Conservation (phyloP, 78 protist species). For the Bigelowiella natans region DNA sequence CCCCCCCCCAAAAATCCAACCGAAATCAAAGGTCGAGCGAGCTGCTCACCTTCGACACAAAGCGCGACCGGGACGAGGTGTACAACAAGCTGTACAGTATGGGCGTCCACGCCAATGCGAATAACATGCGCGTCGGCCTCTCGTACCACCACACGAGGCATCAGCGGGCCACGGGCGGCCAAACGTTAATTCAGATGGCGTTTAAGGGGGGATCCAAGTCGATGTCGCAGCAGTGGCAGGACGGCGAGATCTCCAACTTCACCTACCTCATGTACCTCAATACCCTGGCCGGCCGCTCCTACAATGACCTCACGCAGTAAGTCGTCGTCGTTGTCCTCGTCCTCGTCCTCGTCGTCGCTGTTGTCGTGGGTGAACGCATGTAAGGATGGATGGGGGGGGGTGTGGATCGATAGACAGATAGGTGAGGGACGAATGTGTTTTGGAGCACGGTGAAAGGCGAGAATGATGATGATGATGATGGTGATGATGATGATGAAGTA, state of each 20-base stretch:
- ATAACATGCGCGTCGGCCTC: background rate
- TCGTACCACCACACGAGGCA: background rate
- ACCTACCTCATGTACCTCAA: background rate
- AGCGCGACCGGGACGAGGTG: background rate
- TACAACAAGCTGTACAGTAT: background rate
- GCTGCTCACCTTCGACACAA: background rate
- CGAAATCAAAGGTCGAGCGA: no score
- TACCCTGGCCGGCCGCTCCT: slow-evolving; percentile 6
- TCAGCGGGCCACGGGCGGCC: background rate
- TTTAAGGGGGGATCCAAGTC: background rate
- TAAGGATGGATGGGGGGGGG: no score
- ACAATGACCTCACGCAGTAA: background rate
- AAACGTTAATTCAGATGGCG: background rate
- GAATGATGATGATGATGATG: no score
- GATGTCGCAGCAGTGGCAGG: background rate
- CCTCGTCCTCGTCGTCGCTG: no score
- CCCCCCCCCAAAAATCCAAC: no score
- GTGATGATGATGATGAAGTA: no score
- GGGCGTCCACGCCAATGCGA: background rate
- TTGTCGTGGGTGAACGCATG: no score
- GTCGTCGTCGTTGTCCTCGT: no score
- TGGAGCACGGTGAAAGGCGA: no score
- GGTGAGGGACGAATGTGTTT: no score
- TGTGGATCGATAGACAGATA: no score
- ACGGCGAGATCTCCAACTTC: background rate